Conservation (phyloP, 257 asterid genomes). For the Eustoma russellianum region DNA sequence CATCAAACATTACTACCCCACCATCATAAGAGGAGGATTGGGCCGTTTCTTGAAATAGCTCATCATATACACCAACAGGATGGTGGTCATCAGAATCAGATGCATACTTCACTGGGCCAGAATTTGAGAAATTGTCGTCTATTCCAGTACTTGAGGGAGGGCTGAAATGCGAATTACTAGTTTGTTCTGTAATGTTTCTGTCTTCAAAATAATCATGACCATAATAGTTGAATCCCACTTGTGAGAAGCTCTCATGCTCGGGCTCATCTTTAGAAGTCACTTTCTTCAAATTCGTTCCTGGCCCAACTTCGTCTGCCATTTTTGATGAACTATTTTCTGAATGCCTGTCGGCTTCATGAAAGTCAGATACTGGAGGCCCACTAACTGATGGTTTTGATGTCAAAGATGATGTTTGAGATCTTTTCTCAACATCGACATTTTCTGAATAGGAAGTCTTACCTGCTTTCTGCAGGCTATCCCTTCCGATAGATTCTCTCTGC, state of each 20-base stretch:
- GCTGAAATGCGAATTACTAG: constrained; percentile 32
- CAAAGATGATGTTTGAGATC: constrained; percentile 19
- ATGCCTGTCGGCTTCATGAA: constrained; percentile 24
- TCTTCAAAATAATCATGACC: constrained; percentile 22
- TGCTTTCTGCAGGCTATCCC: constrained; percentile 19
- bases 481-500: constrained; percentile 14
- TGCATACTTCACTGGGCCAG: constrained; percentile 26
- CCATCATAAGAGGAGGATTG: constrained; percentile 31
- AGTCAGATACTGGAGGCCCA: constrained; percentile 17
- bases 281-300: constrained; percentile 8
- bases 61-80: constrained; percentile 16
- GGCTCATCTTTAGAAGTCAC: constrained; percentile 26
- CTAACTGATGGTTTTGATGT: constrained; percentile 31
- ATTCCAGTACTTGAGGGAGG: constrained; percentile 38
- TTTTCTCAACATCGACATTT: constrained; percentile 23
- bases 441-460: constrained; percentile 17
- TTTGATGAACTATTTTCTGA: constrained; percentile 22
- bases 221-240: constrained; percentile 23
- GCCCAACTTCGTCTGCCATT: constrained; percentile 16
- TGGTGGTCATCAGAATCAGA: constrained; percentile 26
- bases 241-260: constrained; percentile 23
- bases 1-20: constrained; percentile 42
- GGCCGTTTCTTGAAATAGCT: constrained; percentile 22
- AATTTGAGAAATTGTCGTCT: constrained; percentile 33
- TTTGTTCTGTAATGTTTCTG: constrained; percentile 26